Conservation (phyloP, 192 early-diverging fungal genomes). For the Podila epigama region DNA sequence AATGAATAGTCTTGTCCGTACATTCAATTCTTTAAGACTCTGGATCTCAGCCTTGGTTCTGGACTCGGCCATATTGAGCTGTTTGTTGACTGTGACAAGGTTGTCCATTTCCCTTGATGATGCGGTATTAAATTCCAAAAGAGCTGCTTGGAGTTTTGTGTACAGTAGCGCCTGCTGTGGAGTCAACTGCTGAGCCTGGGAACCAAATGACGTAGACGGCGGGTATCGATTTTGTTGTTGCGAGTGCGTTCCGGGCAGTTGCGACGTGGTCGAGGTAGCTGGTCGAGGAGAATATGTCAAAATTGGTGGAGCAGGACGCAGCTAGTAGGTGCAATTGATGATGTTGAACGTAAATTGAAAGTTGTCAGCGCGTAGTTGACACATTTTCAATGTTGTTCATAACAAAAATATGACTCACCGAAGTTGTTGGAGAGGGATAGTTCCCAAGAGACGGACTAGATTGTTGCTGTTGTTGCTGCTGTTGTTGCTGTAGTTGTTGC, state of each 20-base stretch:
- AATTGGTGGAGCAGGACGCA: conserved; percentile 45
- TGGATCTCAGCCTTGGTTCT: conserved; percentile 67
- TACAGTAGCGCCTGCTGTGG: conserved; percentile 67
- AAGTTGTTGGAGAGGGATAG: conserved; percentile 44
- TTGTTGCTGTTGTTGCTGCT: conserved; percentile 41
- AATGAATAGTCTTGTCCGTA: conserved; percentile 5
- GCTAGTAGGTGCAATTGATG: background rate
- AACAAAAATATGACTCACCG: conserved; percentile 13
- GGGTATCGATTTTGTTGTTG: conserved; percentile 37
- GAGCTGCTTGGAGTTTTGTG: conserved; percentile 60
- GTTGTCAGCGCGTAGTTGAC: background rate
- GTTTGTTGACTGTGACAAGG: conserved; percentile 68
- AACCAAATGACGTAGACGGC: conserved; percentile 13
- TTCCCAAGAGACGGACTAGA: conserved; percentile 44
- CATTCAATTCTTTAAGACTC: conserved; percentile 55
- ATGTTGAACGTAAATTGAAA: background rate
- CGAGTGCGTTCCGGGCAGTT: conserved; percentile 18
- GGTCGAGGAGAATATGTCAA: conserved; percentile 24
- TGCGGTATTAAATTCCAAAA: conserved; percentile 60
- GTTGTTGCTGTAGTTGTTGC: conserved; percentile 31
- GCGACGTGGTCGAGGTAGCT: conserved; percentile 28
- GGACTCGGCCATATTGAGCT: conserved; percentile 75
- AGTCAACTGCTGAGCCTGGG: conserved; percentile 19
- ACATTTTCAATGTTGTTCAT: background rate
- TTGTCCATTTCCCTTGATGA: conserved; percentile 70